A percentile compares a stretch with the other conserved stretches of the same genome.
Conservation (phyloP, 2,329 filamentous ascomycete genomes). For the Penicillium sp. region DNA sequence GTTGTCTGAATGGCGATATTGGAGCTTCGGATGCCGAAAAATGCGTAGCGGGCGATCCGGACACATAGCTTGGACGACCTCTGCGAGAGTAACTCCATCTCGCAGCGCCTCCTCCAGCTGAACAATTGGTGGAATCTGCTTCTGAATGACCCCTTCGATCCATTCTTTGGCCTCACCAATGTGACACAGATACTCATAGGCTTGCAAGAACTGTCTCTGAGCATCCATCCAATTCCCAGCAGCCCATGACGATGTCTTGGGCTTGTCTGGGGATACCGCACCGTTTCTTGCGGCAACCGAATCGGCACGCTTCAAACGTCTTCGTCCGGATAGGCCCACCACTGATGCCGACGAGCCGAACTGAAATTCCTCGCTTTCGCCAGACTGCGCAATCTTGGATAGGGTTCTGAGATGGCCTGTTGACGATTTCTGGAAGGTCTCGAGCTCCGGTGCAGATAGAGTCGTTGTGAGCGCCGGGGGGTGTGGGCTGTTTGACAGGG, state of each 20-base stretch:
- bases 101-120: constrained; percentile 87
- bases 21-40: constrained; percentile 76
- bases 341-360: constrained; percentile 79
- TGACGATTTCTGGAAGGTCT: constrained; percentile 77
- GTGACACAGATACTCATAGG: constrained; percentile 97
- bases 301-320: constrained; percentile 68
- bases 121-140: constrained; percentile 82
- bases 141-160: constrained; percentile 88
- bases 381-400: constrained; percentile 72
- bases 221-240: constrained; percentile 98
- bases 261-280: constrained; percentile 42
- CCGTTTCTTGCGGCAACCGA: constrained; percentile 49
- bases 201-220: constrained; percentile 89
- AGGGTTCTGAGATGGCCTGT: constrained; percentile 84
- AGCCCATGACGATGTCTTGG: constrained; percentile 63
- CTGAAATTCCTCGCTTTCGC: constrained; percentile 70
- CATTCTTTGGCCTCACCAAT: constrained; percentile 99
- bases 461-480: constrained; percentile 38
- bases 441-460: constrained; percentile 65
- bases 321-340: constrained; percentile 74
- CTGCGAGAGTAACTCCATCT: constrained; percentile 88
- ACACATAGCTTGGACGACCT: constrained; percentile 84
- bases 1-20: constrained; percentile 95
- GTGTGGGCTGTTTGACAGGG: constrained; percentile 27
- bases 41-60: constrained; percentile 71